phyloP scores from a whole-genome alignment of 257 asterid genomes.

The Ligustrum vulgare region DNA sequence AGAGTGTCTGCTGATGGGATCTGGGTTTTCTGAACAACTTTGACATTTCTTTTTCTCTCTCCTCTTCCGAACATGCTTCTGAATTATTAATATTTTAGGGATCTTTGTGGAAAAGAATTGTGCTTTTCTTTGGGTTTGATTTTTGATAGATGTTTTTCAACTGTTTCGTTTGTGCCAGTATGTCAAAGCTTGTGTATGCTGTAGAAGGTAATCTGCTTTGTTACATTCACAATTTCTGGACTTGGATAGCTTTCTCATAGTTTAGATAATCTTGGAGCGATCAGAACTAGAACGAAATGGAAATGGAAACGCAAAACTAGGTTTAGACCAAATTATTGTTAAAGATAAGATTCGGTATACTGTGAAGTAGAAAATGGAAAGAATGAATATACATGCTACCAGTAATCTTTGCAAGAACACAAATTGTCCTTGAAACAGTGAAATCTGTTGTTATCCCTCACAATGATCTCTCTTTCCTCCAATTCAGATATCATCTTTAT shows the following conservation, averaged over 20 bases:
- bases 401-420: slow-evolving; percentile 71
- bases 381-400: slow-evolving; percentile 33
- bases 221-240: not conserved
- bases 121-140: slow-evolving; percentile 22
- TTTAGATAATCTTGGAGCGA: not conserved
- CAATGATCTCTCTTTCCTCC: slow-evolving; percentile 53
- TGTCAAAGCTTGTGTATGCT: not conserved
- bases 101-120: slow-evolving; percentile 12
- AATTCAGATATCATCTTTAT: slow-evolving; percentile 55
- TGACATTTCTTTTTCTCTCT: not conserved
- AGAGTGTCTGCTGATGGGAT: slow-evolving; percentile 30
- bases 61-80: not conserved
- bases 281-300: too few relatives aligned
- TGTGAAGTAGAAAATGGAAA: too few relatives aligned
- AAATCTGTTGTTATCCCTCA: slow-evolving; percentile 68
- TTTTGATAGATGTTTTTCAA: slow-evolving; percentile 2
- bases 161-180: not conserved
- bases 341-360: too few relatives aligned
- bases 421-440: slow-evolving; percentile 49
- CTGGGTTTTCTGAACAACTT: slow-evolving; percentile 27
- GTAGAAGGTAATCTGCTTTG: not conserved
- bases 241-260: not conserved
- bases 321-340: not conserved
- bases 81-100: slow-evolving; percentile 18
- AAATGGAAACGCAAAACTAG: too few relatives aligned